phyloP scores from a whole-genome alignment of 805 yeast genomes.

The Kluyveromyces siamensis region DNA sequence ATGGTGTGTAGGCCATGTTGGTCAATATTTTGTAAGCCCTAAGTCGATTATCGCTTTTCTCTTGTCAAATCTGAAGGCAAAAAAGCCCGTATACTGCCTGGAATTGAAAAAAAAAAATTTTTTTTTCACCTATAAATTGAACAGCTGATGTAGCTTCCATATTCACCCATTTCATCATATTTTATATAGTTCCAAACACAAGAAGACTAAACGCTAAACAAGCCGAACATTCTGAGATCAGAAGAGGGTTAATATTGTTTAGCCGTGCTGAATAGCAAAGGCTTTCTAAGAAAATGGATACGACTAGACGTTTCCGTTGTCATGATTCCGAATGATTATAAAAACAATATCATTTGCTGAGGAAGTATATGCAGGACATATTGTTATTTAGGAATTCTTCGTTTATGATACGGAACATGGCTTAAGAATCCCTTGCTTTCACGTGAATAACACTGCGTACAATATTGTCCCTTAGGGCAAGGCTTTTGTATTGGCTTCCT shows the following conservation, averaged over 20 bases:
- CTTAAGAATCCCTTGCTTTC: not conserved
- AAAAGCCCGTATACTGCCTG: not conserved
- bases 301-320: not conserved
- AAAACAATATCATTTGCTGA: conserved; percentile 38
- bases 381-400: conserved; percentile 61
- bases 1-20: too few species aligned
- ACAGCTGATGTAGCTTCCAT: too few species aligned
- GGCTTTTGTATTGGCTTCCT: not conserved
- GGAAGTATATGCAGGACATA: conserved; percentile 74
- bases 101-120: not conserved
- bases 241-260: conserved; percentile 3
- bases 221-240: not conserved
- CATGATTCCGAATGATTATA: conserved; percentile 26
- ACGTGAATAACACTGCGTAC: not conserved
- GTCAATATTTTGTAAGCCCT: too few species aligned
- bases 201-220: too few species aligned
- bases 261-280: not conserved
- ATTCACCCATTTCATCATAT: too few species aligned
- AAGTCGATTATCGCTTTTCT: too few species aligned
- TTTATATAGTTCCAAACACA: too few species aligned
- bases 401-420: conserved; percentile 43
- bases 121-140: too few species aligned
- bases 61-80: not conserved
- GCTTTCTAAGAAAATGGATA: not conserved
- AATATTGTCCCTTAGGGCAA: not conserved